Percentiles rank a stretch among this genome's conserved stretches.
These are phyloP conservation scores for Pseudocercospora cruenta DNA, from an alignment of 2,329 filamentous ascomycete species.

Conservation along the genomic window DNA sequence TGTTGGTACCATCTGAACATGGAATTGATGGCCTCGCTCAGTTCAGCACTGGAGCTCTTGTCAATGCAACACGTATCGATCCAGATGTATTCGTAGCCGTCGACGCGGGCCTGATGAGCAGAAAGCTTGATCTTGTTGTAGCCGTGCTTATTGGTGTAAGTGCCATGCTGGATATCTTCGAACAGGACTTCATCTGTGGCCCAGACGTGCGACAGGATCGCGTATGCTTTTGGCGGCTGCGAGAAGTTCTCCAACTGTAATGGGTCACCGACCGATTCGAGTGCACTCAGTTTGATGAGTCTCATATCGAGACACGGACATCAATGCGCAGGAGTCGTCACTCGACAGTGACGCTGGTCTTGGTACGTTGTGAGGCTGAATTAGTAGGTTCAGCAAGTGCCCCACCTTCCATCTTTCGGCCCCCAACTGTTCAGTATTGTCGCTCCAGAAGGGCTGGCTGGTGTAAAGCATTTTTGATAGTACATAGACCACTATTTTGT, in stretches of 20 bases:
- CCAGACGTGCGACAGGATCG: slow-evolving; percentile 22
- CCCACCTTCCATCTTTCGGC: neutral
- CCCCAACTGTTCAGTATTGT: neutral
- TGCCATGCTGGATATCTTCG: neutral
- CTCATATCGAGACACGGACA: neutral
- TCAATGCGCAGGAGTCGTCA: neutral
- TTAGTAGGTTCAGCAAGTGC: neutral
- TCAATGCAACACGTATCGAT: slow-evolving; percentile 33
- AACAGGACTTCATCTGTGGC: slow-evolving; percentile 8
- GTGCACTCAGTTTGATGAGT: slow-evolving; percentile 3
- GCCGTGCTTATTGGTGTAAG: too few species aligned
- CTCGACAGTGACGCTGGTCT: neutral
- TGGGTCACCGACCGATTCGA: neutral
- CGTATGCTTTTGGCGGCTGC: slow-evolving; percentile 14
- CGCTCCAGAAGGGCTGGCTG: neutral
- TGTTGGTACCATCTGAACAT: slow-evolving; percentile 31
- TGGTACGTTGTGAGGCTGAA: neutral
- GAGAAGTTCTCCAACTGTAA: slow-evolving; percentile 13
- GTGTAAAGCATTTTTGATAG: neutral
- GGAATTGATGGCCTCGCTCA: slow-evolving; percentile 29
- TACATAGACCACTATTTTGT: neutral
- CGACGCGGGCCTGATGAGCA: neutral
- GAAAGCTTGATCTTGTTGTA: neutral
- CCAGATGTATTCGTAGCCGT: slow-evolving; percentile 20
- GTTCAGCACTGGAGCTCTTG: slow-evolving; percentile 24